Conservation (phyloP, 139 green algal species). For the Picochlorum sp. region DNA sequence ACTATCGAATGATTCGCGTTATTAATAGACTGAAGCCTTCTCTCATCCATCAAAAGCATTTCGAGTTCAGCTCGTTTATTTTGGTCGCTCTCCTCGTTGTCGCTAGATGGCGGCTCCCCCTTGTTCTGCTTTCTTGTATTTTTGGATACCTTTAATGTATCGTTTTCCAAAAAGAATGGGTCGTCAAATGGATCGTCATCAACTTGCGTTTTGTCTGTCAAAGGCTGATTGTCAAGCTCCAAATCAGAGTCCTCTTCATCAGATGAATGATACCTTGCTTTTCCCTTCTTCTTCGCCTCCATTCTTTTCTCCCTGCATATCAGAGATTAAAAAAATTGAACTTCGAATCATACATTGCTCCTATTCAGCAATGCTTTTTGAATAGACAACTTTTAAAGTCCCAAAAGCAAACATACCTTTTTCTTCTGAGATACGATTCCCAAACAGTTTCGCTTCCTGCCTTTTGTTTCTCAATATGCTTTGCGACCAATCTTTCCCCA, state of each 20-base stretch:
- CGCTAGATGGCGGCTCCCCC: not conserved
- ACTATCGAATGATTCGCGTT: not conserved
- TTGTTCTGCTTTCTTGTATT: conserved; percentile 6
- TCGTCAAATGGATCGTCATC: conserved; percentile 66
- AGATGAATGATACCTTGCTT: conserved; percentile 6
- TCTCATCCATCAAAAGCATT: conserved; percentile 88
- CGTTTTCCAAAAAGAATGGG: conserved; percentile 60
- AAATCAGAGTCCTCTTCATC: conserved; percentile 24
- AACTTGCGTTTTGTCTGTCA: conserved; percentile 2
- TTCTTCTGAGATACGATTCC: conserved; percentile 54
- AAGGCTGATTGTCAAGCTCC: conserved; percentile 10
- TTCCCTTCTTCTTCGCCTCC: conserved; percentile 34
- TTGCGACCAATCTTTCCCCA: conserved; percentile 52
- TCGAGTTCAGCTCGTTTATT: conserved; percentile 71
- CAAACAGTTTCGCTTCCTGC: conserved; percentile 67
- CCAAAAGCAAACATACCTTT: too few species aligned
- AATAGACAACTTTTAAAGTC: conserved; percentile 8
- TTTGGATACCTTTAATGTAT: not conserved
- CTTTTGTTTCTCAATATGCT: conserved; percentile 37
- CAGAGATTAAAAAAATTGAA: not conserved
- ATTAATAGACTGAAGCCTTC: conserved; percentile 26
- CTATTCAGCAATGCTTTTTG: conserved; percentile 7
- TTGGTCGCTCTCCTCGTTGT: conserved; percentile 12
- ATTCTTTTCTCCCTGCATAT: conserved; percentile 56
- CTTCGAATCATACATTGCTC: not conserved